Conservation (phyloP, 2,329 filamentous ascomycete genomes). For the Monosporascus ibericus region DNA sequence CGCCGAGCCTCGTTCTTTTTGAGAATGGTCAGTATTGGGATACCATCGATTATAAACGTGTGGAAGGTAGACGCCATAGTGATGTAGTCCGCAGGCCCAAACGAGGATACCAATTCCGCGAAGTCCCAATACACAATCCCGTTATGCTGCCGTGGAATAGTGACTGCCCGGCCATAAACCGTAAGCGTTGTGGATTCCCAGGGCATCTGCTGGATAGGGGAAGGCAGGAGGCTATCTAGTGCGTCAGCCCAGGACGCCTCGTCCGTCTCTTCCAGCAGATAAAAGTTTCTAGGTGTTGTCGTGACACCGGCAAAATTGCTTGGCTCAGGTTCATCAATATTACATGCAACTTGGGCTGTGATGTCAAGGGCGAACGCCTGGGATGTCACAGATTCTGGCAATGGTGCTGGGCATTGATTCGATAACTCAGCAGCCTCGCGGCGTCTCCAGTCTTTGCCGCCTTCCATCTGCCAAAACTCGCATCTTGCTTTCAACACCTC, state of each 20-base stretch:
- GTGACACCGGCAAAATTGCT: slow-evolving; percentile 4
- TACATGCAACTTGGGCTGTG: background rate
- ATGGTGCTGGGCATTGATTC: slow-evolving; percentile 5
- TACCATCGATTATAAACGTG: slow-evolving; percentile 65
- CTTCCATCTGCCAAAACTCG: slow-evolving; percentile 80
- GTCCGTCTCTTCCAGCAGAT: slow-evolving; percentile 17
- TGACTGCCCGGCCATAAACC: slow-evolving; percentile 59
- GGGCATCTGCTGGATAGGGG: slow-evolving; percentile 8
- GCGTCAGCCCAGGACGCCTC: slow-evolving; percentile 21
- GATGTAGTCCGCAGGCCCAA: slow-evolving; percentile 79
- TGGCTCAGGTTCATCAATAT: slow-evolving; percentile 1
- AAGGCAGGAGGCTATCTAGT: slow-evolving; percentile 6
- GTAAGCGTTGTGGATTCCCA: slow-evolving; percentile 40
- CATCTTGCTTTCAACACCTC: slow-evolving; percentile 72
- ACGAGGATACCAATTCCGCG: slow-evolving; percentile 56
- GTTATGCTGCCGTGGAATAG: slow-evolving; percentile 50
- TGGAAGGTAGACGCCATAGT: slow-evolving; percentile 74
- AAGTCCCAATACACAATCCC: slow-evolving; percentile 64
- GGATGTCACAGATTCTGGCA: slow-evolving; percentile 4
- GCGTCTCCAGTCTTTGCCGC: slow-evolving; percentile 64
- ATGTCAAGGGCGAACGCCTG: background rate
- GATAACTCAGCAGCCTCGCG: slow-evolving; percentile 38
- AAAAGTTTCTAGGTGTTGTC: slow-evolving; percentile 23
- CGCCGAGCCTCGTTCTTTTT: slow-evolving; percentile 77
- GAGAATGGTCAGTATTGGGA: slow-evolving; percentile 60